Percentiles rank a stretch among this genome's conserved stretches.
Conservation (phyloP, 2,329 filamentous ascomycete genomes). For the Aspergillus persii region DNA sequence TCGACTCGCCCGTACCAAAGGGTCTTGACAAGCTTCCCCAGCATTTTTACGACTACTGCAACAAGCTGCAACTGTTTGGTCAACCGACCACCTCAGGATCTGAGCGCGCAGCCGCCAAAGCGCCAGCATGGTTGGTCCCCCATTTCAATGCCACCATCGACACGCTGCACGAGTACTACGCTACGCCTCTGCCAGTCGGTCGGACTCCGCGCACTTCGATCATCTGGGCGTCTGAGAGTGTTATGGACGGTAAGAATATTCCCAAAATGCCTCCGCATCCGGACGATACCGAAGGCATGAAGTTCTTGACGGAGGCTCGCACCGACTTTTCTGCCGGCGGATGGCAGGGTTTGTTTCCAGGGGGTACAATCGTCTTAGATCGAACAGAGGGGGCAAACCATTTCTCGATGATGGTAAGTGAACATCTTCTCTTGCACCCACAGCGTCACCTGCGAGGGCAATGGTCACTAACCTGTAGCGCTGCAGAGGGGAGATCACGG, state of each 20-base stretch:
- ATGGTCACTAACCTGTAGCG: background rate
- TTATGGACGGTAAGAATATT: background rate
- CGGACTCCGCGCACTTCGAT: background rate
- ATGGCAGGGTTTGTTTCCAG: background rate
- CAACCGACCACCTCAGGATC: background rate
- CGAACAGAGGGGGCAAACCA: background rate
- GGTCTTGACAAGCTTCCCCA: background rate
- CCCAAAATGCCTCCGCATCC: background rate
- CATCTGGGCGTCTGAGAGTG: background rate
- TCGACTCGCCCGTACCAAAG: conserved; percentile 61
- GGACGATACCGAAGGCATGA: background rate
- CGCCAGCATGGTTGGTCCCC: background rate
- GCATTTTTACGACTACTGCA: background rate
- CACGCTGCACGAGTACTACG: background rate
- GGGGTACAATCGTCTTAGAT: background rate
- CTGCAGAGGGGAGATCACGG: background rate
- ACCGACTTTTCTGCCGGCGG: background rate
- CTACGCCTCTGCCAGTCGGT: background rate
- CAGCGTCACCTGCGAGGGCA: background rate
- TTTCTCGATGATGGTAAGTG: background rate
- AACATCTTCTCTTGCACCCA: background rate
- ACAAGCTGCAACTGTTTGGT: background rate
- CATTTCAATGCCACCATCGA: conserved; percentile 1
- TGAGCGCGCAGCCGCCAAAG: background rate
- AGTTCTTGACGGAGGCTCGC: background rate